These are phyloP conservation scores for Lolium rigidum DNA, from an alignment of 176 grass and related monocot species.

Conservation along the genomic window DNA sequence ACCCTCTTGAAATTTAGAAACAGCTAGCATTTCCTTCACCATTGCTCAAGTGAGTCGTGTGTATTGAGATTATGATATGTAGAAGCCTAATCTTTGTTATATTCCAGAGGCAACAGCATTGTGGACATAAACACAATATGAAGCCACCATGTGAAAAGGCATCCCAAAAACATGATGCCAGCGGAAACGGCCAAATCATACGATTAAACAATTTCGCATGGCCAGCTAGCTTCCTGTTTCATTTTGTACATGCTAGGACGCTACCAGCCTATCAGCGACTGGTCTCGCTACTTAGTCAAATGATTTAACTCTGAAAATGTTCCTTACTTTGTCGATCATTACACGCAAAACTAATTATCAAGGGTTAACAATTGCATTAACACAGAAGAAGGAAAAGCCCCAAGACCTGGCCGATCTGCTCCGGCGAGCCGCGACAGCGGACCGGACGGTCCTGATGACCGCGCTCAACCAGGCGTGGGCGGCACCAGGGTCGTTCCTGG, in stretches of 20 bases:
- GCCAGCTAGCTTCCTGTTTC: not conserved
- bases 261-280: not conserved
- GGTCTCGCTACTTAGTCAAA: not conserved
- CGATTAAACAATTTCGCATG: not conserved
- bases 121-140: not conserved
- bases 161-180: not conserved
- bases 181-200: not conserved
- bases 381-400: not conserved
- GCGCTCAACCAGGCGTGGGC: constrained; percentile 81
- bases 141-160: constrained; percentile 12
- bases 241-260: not conserved
- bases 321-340: not conserved
- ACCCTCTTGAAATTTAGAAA: not conserved
- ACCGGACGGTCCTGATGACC: constrained; percentile 72
- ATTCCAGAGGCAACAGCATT: not conserved
- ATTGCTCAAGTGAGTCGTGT: not conserved
- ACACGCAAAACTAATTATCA: not conserved
- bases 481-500: constrained; percentile 61
- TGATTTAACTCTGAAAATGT: not conserved
- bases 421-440: constrained; percentile 48
- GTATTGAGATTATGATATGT: not conserved
- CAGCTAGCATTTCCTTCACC: not conserved
- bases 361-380: not conserved
- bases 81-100: not conserved
- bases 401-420: constrained; percentile 56